Percentiles rank a stretch among this genome's conserved stretches.
Conservation (phyloP, 495 filamentous ascomycete genomes). For the Aspergillus indologenus region DNA sequence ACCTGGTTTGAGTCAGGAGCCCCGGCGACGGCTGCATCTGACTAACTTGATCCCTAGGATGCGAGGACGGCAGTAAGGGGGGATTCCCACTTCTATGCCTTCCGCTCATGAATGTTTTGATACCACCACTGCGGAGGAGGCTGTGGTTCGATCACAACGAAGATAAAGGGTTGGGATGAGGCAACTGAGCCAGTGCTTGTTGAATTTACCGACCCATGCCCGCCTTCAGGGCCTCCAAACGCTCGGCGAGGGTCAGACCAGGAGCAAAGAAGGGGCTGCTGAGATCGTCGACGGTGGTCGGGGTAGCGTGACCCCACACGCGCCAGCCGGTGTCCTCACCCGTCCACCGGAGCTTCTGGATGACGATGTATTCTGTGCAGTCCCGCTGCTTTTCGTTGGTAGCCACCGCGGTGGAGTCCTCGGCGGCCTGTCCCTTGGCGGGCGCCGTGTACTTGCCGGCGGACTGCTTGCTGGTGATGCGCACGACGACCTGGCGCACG, state of each 20-base stretch:
- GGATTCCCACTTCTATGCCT: too few species aligned
- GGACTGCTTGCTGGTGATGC: conserved; percentile 64
- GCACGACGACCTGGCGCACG: conserved; percentile 69
- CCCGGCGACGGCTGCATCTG: too few species aligned
- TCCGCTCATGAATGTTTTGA: too few species aligned
- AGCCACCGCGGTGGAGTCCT: background rate
- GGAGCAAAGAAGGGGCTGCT: conserved; percentile 33
- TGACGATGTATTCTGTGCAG: conserved; percentile 72
- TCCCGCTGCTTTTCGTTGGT: conserved; percentile 54
- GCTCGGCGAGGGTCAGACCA: conserved; percentile 31
- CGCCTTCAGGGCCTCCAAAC: conserved; percentile 35
- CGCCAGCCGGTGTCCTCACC: conserved; percentile 65
- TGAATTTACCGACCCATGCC: conserved; percentile 24
- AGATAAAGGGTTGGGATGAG: too few species aligned
- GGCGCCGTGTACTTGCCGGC: conserved; percentile 23
- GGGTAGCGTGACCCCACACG: conserved; percentile 67
- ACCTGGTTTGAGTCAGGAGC: too few species aligned
- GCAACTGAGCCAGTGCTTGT: too few species aligned
- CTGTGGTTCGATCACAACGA: too few species aligned
- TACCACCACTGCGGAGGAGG: too few species aligned
- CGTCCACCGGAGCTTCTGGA: conserved; percentile 59
- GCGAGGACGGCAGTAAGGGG: too few species aligned
- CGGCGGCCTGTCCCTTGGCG: conserved; percentile 7
- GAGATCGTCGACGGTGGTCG: conserved; percentile 54
- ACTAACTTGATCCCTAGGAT: too few species aligned